Conservation (phyloP, 352 stramenopile species). For the Pythium aquatile region DNA sequence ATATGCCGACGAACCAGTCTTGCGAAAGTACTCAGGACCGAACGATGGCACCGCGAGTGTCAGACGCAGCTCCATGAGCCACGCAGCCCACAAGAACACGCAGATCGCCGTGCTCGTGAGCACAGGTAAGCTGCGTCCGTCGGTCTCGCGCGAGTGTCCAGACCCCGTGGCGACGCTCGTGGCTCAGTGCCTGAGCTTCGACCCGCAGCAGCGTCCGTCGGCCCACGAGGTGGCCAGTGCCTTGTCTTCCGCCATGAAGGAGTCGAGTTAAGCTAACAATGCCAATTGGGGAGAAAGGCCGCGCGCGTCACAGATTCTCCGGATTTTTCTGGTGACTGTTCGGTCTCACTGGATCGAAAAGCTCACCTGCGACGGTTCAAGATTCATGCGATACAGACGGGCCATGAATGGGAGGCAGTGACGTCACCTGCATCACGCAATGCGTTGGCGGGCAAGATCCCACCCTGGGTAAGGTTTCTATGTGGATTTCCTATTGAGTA, state of each 20-base stretch:
- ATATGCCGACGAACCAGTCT: background rate
- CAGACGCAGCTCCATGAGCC: background rate
- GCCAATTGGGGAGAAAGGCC: too few species aligned
- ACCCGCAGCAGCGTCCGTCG: background rate
- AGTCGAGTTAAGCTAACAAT: background rate
- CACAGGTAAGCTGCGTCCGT: background rate
- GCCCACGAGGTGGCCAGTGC: background rate
- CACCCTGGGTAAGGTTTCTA: slow-evolving; percentile 10
- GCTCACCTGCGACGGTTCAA: slow-evolving; percentile 27
- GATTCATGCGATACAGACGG: slow-evolving; percentile 12
- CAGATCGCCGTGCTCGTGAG: too few species aligned
- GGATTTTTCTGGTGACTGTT: slow-evolving; percentile 1
- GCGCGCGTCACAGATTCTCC: background rate
- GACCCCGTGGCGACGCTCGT: background rate
- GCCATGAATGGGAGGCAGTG: background rate
- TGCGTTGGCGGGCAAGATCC: slow-evolving; percentile 14
- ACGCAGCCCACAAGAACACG: background rate
- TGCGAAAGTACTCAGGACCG: too few species aligned
- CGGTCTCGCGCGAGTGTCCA: background rate
- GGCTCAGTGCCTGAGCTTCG: background rate
- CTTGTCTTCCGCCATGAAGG: background rate
- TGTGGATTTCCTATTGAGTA: slow-evolving; percentile 8
- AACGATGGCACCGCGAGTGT: background rate
- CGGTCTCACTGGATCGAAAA: background rate
- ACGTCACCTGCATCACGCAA: slow-evolving; percentile 26